Percentiles rank a stretch among this genome's conserved stretches.
Conservation (phyloP, 768 basidiomycete species). For the Piloderma croceum region DNA sequence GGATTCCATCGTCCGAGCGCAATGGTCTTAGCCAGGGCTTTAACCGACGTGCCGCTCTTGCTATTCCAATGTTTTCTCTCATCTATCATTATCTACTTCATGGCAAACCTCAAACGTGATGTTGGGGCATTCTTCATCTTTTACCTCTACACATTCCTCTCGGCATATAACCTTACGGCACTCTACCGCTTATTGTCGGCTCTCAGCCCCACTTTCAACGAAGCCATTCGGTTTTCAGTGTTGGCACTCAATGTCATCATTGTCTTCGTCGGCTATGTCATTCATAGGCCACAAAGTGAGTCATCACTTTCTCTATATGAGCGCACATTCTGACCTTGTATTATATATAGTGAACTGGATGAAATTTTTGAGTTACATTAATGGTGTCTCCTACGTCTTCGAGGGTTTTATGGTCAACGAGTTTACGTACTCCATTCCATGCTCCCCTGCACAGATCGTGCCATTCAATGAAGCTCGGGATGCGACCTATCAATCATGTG, state of each 20-base stretch:
- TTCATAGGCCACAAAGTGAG: no score
- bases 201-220: constrained; percentile 30
- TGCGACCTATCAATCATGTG: constrained; percentile 38
- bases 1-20: constrained; percentile 38
- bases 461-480: no score
- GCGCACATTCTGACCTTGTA: constrained; percentile 26
- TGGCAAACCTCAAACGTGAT: constrained; percentile 33
- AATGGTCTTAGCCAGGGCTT: constrained; percentile 33
- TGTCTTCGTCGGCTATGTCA: constrained; percentile 31
- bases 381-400: constrained; percentile 42
- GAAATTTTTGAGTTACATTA: constrained; percentile 34
- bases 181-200: constrained; percentile 30
- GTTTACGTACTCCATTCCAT: constrained; percentile 66
- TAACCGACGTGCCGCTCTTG: constrained; percentile 38
- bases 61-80: constrained; percentile 45
- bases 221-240: constrained; percentile 38
- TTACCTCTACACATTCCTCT: constrained; percentile 31
- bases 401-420: constrained; percentile 68
- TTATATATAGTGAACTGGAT: constrained; percentile 28
- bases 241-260: constrained; percentile 41
- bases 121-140: constrained; percentile 38
- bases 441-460: constrained; percentile 63
- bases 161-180: constrained; percentile 25
- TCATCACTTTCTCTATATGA: no score
- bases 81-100: constrained; percentile 36